Conservation (phyloP, 2,329 filamentous ascomycete species). For the Aureobasidium mangrovei region DNA sequence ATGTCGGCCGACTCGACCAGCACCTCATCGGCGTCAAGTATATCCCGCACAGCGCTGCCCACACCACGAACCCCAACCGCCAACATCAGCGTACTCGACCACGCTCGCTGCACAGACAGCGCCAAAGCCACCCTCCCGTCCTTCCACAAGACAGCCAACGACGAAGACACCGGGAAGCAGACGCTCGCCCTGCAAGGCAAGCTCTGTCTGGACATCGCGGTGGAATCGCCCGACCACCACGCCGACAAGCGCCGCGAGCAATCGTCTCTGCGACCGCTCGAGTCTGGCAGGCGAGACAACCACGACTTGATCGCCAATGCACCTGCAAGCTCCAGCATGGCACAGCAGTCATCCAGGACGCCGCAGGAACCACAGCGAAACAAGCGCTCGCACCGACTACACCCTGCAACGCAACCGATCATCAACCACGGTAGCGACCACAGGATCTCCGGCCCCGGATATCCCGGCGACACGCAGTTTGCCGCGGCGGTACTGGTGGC, state of each 20-base stretch:
- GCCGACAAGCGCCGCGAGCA: neutral
- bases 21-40: slow-evolving; percentile 2
- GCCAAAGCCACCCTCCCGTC: neutral
- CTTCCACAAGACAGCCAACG: neutral
- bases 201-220: neutral
- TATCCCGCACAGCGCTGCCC: neutral
- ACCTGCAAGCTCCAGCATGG: neutral
- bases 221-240: neutral
- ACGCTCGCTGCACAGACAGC: neutral
- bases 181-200: neutral
- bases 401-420: no score
- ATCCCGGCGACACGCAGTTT: no score
- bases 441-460: neutral
- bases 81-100: neutral
- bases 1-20: slow-evolving; percentile 3
- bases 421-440: neutral
- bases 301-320: neutral
- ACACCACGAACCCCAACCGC: neutral
- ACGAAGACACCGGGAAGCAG: neutral
- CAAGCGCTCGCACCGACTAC: no score
- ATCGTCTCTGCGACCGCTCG: neutral
- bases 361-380: no score
- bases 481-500: neutral
- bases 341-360: no score
- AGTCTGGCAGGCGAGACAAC: neutral